phyloP scores from a whole-genome alignment of 2,329 filamentous ascomycete species.

The Boeremia lycopersici region DNA sequence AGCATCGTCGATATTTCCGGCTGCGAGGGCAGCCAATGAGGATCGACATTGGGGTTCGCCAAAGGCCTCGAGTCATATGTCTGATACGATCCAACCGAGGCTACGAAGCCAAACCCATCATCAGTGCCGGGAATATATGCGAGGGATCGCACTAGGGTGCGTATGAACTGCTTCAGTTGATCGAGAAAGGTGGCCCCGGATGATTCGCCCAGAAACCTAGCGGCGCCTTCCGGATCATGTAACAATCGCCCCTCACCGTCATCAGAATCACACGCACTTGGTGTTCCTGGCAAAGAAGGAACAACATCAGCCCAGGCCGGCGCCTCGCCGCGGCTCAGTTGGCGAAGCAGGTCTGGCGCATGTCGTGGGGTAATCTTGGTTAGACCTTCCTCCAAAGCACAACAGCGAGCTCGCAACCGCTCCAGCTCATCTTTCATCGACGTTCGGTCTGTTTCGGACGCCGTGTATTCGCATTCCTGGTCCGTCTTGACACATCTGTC shows the following conservation, averaged over 20 bases:
- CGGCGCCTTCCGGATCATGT: slow-evolving; percentile 23
- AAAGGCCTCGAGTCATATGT: slow-evolving; percentile 38
- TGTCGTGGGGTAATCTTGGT: slow-evolving; percentile 22
- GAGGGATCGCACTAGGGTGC: slow-evolving; percentile 25
- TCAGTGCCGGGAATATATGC: slow-evolving; percentile 21
- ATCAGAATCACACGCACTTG: slow-evolving; percentile 19
- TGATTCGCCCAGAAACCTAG: slow-evolving; percentile 32
- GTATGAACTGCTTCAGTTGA: slow-evolving; percentile 34
- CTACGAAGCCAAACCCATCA: slow-evolving; percentile 29
- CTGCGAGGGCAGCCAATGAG: slow-evolving; percentile 33
- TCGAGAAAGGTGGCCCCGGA: slow-evolving; percentile 37
- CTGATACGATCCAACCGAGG: slow-evolving; percentile 33
- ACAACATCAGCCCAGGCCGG: slow-evolving; percentile 11
- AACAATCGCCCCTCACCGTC: slow-evolving; percentile 26
- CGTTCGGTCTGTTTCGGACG: slow-evolving; percentile 26
- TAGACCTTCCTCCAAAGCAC: slow-evolving; percentile 25
- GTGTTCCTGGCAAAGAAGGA: slow-evolving; percentile 14
- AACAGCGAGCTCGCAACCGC: slow-evolving; percentile 29
- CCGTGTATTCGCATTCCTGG: slow-evolving; percentile 32
- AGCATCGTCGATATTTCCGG: slow-evolving; percentile 31
- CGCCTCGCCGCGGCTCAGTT: slow-evolving; percentile 17
- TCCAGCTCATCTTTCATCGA: slow-evolving; percentile 30
- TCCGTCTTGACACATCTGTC: slow-evolving; percentile 25
- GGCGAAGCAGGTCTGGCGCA: slow-evolving; percentile 21
- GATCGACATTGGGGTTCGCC: slow-evolving; percentile 30